These are phyloP conservation scores for Carex littledalei DNA, from an alignment of 176 grass and related monocot species.

Conservation along the genomic window DNA sequence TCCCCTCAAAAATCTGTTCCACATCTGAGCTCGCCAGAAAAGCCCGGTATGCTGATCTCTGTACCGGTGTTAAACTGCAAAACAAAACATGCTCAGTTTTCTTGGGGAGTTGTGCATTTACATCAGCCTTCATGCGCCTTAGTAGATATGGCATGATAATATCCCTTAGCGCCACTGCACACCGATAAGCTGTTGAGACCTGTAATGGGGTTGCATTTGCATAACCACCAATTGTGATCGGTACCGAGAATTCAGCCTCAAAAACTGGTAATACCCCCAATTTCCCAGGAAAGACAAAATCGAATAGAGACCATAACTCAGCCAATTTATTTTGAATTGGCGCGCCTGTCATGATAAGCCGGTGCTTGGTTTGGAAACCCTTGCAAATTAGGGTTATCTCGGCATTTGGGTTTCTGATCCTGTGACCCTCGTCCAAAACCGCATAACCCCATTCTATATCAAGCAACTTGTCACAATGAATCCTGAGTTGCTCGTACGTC, in stretches of 20 bases:
- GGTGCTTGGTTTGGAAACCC: conserved; percentile 82
- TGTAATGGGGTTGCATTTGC: conserved; percentile 88
- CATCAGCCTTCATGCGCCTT: conserved; percentile 95
- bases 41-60: conserved; percentile 58
- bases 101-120: conserved; percentile 79
- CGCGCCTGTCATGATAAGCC: conserved; percentile 91
- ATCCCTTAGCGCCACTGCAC: conserved; percentile 77
- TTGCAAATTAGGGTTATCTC: conserved; percentile 91
- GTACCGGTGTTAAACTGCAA: conserved; percentile 69
- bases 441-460: conserved; percentile 88
- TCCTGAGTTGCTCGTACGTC: conserved; percentile 82
- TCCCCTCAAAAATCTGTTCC: conserved; percentile 94
- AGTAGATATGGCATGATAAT: conserved; percentile 94
- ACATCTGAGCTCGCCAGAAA: conserved; percentile 96
- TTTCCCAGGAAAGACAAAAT: conserved; percentile 98
- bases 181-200: conserved; percentile 91
- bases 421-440: conserved; percentile 85
- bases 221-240: conserved; percentile 91
- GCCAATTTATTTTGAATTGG: conserved; percentile 97
- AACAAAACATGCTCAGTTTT: conserved; percentile 97
- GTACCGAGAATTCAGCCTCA: conserved; percentile 85
- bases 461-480: conserved; percentile 66
- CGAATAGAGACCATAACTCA: conserved; percentile 94
- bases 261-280: conserved; percentile 87
- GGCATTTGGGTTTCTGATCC: conserved; percentile 94